Conservation (phyloP, 345 rosid genomes). For the Mangifera indica region DNA sequence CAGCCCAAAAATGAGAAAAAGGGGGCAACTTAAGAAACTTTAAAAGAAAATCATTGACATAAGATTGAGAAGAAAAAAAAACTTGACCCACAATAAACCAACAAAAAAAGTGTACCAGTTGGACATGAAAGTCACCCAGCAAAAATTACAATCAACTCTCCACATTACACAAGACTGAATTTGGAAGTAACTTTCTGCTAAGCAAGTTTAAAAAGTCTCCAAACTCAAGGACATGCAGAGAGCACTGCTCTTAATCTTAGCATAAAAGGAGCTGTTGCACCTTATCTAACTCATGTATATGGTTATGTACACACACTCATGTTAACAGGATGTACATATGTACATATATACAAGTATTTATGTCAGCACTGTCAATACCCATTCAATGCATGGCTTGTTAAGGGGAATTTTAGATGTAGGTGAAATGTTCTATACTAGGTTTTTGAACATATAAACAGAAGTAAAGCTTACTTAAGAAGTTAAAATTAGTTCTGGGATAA, state of each 20-base stretch:
- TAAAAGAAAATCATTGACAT: background rate
- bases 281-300: no score
- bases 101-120: background rate
- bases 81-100: background rate
- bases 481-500: background rate
- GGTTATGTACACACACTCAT: no score
- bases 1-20: slow-evolving; percentile 5
- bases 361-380: background rate
- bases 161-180: no score
- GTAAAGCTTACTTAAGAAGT: background rate
- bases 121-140: no score
- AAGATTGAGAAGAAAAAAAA: background rate
- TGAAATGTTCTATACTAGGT: background rate
- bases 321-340: background rate
- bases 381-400: background rate
- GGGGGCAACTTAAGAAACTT: background rate
- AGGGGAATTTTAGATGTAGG: background rate
- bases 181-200: no score
- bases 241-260: no score
- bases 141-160: no score
- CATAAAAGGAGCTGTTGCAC: no score
- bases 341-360: background rate
- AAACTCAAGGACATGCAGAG: no score
- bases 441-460: background rate
- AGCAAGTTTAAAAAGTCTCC: no score